Base-by-base conservation (phyloP, 257 asterid genomes). In the Sherardia arvensis region DNA sequence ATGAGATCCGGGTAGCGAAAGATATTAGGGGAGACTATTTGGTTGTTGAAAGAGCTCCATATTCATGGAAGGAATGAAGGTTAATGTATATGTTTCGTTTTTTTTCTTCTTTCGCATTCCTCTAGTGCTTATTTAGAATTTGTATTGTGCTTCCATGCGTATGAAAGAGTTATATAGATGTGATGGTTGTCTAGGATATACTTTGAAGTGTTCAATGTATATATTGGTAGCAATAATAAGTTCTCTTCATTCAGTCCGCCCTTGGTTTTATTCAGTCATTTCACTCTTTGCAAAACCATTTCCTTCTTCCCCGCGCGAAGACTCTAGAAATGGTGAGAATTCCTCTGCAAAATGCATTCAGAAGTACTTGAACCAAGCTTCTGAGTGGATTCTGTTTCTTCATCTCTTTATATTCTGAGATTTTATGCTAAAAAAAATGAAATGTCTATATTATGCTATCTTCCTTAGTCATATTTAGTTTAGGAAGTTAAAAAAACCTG, bases 1-100 rank as follows among this genome's bases (percentile, higher is more conserved):
- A 81, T 75, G 96, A 88, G 64, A 86, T 91, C 65, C 90, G 98
- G 69, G 96, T 88, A 66, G 98, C 76, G 78, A 88, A 91, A 76
- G 97, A 91, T 77, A 88, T 91, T 34, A 82, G 98, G 70, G 76
- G 81, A 33, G 98, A 88, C 66, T 91, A 88, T 80, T 69, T 91
- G 71, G 69, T 91, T 34, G 95, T 91, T 14, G 92, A 91, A 60
- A 90, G 96, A 26, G 94, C 96, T 71, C 94, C 94, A 58, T 91
- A 86, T 82, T 75, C 85, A 25, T 91, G 98, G 98, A 91, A 79
- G 59, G 96, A 88, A 70, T 88, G 79, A 68, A 55, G 66, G 40
- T 73, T 34, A 23, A 53, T 9, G 12, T 22, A 7, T 9, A 25
- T 2, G 59, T 40, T 53, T 34, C 58, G 11, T 36, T 3, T 1